A percentile compares a stretch with the other conserved stretches of the same genome.
phyloP scores from a whole-genome alignment of 371 early-diverging fungal genomes.

The Circinella umbellata region DNA sequence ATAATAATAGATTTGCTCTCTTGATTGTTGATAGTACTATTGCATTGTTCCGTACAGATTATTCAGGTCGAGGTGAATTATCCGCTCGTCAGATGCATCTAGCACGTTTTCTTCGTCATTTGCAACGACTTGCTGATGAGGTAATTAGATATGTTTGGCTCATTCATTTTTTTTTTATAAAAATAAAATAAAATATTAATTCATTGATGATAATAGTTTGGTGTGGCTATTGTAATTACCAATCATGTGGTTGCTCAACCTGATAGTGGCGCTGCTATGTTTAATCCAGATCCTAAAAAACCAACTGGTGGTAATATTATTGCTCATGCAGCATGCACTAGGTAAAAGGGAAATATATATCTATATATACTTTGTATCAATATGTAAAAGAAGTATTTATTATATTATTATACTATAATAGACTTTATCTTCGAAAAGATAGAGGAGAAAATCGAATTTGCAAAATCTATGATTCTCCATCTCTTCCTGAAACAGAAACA shows the following conservation, averaged over 20 bases:
- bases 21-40: conserved; percentile 98
- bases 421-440: conserved; percentile 84
- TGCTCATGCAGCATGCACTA: conserved; percentile 95
- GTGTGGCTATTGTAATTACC: conserved; percentile 81
- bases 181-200: not conserved
- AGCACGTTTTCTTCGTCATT: conserved; percentile 89
- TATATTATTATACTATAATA: conserved; percentile 20
- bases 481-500: conserved; percentile 80
- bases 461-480: conserved; percentile 91
- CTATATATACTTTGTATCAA: not conserved
- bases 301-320: conserved; percentile 99
- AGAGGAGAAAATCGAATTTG: conserved; percentile 84
- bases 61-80: conserved; percentile 97
- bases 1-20: conserved; percentile 68
- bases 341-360: not conserved
- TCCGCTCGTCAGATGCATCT: conserved; percentile 98
- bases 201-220: conserved; percentile 24
- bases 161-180: not conserved
- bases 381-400: too few relatives aligned
- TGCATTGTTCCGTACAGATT: conserved; percentile 99
- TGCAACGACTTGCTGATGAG: conserved; percentile 97
- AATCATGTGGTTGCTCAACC: conserved; percentile 99
- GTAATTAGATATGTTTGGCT: conserved; percentile 46
- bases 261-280: conserved; percentile 92
- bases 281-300: conserved; percentile 95